Percentiles rank a stretch among this genome's conserved stretches.
These are phyloP conservation scores for Trametes gibbosa DNA, from an alignment of 768 basidiomycete species.

Conservation along the genomic window DNA sequence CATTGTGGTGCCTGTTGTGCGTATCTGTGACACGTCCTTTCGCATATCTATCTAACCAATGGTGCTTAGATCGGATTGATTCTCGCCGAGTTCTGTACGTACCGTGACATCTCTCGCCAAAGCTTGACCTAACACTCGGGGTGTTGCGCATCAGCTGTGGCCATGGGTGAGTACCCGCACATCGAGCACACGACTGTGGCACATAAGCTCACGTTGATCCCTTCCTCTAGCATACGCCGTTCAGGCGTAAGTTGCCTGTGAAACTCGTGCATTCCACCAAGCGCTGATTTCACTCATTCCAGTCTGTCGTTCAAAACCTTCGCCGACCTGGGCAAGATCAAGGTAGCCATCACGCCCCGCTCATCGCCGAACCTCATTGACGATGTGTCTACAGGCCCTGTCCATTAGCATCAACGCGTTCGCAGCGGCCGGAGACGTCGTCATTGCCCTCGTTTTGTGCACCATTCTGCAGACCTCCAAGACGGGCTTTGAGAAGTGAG, in stretches of 20 bases:
- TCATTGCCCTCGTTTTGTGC: slow-evolving; percentile 49
- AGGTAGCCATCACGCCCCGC: neutral
- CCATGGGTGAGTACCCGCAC: neutral
- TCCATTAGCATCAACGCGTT: slow-evolving; percentile 57
- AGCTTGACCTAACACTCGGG: neutral
- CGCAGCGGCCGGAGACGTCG: slow-evolving; percentile 46
- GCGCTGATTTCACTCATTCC: neutral
- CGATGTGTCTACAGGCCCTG: slow-evolving; percentile 35
- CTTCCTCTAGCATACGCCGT: slow-evolving; percentile 5
- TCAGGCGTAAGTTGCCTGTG: slow-evolving; percentile 6
- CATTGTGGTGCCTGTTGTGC: slow-evolving; percentile 43
- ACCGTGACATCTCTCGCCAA: neutral
- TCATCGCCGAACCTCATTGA: neutral
- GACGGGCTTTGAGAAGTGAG: slow-evolving; percentile 45
- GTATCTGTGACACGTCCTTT: slow-evolving; percentile 12
- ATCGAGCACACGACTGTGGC: neutral
- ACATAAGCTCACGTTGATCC: neutral
- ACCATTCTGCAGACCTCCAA: slow-evolving; percentile 48
- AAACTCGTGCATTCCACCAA: neutral
- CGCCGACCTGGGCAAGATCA: slow-evolving; percentile 5
- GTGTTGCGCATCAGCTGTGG: neutral
- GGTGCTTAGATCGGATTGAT: slow-evolving; percentile 39
- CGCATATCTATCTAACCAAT: neutral
- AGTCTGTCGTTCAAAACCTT: slow-evolving; percentile 7
- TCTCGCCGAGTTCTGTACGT: slow-evolving; percentile 47